Conservation (phyloP, 129 eudicot species). For the carrot (Daucus carota) region DH1_v3.0 NC_030383.2:45634501-45635000, state of each 20-base stretch:
- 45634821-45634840: neutral
- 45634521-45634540: constrained; percentile 61
- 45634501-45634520: constrained; percentile 61
- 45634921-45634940: neutral
- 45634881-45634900: neutral
- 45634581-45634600: neutral
- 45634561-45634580: neutral
- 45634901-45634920: neutral
- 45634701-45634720: neutral
- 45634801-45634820: neutral
- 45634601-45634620: neutral
- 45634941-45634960: neutral
- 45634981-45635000: no score
- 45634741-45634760: neutral
- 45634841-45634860: neutral
- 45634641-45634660: neutral
- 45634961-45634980: neutral
- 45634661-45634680: neutral
- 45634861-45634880: neutral
- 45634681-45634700: neutral
- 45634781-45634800: neutral
- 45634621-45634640: neutral
- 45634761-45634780: neutral
- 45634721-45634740: neutral
- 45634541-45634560: constrained; percentile 59